A percentile compares a stretch with the other conserved stretches of the same genome.
These are phyloP conservation scores for Kurtzmaniella quercitrusa DNA, from an alignment of 1,139 yeast species.

Conservation along the genomic window DNA sequence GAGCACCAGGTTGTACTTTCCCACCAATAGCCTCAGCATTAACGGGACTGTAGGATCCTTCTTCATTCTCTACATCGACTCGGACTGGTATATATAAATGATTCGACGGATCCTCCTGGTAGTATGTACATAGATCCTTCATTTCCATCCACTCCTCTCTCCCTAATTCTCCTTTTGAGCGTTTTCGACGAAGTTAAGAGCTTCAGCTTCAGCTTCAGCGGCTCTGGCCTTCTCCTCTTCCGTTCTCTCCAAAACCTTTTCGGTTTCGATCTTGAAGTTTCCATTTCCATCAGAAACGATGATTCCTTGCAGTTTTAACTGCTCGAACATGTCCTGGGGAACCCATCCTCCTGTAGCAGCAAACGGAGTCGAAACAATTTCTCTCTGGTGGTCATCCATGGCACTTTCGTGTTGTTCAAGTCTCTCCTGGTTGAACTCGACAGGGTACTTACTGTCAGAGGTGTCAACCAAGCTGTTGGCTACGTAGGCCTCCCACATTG, in stretches of 20 bases:
- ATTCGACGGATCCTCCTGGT: no score
- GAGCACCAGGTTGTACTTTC: no score
- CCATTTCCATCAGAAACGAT: constrained; percentile 39
- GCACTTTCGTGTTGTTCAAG: constrained; percentile 53
- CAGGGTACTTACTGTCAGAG: constrained; percentile 49
- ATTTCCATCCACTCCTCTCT: not conserved
- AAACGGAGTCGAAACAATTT: constrained; percentile 69
- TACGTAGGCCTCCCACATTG: constrained; percentile 70
- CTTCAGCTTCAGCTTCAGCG: constrained; percentile 2
- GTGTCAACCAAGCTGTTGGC: constrained; percentile 56
- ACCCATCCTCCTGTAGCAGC: constrained; percentile 94
- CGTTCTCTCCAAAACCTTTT: constrained; percentile 28
- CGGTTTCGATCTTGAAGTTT: constrained; percentile 35
- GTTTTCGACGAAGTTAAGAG: not conserved
- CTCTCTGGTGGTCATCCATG: constrained; percentile 64
- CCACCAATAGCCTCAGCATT: not conserved
- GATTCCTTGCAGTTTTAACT: constrained; percentile 62
- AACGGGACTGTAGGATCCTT: no score
- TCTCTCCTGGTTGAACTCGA: constrained; percentile 52
- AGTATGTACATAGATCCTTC: not conserved
- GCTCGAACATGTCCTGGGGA: constrained; percentile 86
- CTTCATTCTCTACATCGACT: no score
- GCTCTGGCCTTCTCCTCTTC: constrained; percentile 5
- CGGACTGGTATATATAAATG: not conserved
- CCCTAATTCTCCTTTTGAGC: not conserved